Evolutionary conservation across 2,329 filamentous ascomycete species (phyloP), one percentile per base, ranked within the genome.

Genomic region (Lasiodiplodia sp.): DNA sequence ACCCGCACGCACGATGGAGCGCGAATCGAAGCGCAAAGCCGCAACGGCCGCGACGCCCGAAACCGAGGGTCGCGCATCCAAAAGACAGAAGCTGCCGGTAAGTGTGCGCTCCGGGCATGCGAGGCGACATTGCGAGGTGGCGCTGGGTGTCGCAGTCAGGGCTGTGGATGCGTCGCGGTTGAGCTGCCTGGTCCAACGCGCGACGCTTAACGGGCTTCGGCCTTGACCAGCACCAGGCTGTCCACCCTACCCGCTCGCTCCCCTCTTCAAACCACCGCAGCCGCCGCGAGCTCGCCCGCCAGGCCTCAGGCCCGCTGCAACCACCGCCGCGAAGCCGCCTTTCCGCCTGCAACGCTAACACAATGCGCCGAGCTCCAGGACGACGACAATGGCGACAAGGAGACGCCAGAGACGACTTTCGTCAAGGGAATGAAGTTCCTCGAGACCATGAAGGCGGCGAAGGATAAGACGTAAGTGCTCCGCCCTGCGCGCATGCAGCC

Each of bases 381-480:
- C 58, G 70, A 73, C 66, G 72, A 73, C 63, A 64, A 64, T 64
- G 69, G 72, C 51, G 71, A 70, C 21, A 69, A 73, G 21, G 91
- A 94, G 80, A 89, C 87, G 18, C 80, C 82, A 66, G 89, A 92
- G 77, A 89, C 89, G 18, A 94, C 92, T 2, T 90, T 89, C 16
- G 86, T 89, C 67, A 87, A 89, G 74, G 93, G 93, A 47, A 81
- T 92, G 73, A 87, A 86, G 72, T 92, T 96, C 75, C 82, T 96
- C 55, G 89, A 92, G 66, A 89, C 90, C 76, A 87, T 97, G 75
- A 90, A 90, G 73, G 86, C 88, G 71, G 93, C 92, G 25, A 88
- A 89, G 71, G 93, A 96, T 79, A 96, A 96, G 82, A 92, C 87
- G 92, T 95, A 85, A 75, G 87, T 83, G 69, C 58, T 68, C 55